Percentiles rank a stretch among this genome's conserved stretches.
Conservation (phyloP, 331 rosid species). For the Rhamnella rubrinervis region DNA sequence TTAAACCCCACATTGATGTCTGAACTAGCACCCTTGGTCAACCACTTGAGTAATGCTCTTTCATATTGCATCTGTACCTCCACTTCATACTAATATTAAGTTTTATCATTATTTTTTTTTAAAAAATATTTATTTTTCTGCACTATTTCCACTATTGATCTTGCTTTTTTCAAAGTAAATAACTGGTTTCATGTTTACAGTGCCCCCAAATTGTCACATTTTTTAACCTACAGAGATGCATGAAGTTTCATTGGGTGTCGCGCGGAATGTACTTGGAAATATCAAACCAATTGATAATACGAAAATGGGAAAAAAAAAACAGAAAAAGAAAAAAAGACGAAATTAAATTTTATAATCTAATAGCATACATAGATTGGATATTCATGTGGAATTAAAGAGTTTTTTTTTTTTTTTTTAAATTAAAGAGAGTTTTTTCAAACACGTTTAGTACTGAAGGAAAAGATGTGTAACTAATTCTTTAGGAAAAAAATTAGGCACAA, state of each 20-base stretch:
- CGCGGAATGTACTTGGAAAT: no score
- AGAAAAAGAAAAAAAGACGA: no score
- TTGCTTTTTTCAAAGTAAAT: background rate
- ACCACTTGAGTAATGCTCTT: slow-evolving; percentile 54
- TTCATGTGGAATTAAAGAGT: background rate
- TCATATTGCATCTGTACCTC: slow-evolving; percentile 20
- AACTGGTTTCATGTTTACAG: no score
- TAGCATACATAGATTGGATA: no score
- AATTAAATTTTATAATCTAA: no score
- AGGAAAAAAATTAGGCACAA: slow-evolving; percentile 12
- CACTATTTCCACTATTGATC: slow-evolving; percentile 34
- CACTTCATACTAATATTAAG: slow-evolving; percentile 11
- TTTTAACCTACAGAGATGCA: background rate
- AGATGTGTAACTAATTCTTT: slow-evolving; percentile 2
- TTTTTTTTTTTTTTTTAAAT: no score
- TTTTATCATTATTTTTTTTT: background rate
- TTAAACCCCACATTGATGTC: slow-evolving; percentile 42
- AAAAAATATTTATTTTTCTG: background rate
- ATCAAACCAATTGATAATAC: no score
- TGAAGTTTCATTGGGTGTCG: slow-evolving; percentile 1
- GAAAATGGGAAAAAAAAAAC: no score
- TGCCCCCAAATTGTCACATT: background rate
- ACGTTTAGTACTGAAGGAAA: background rate
- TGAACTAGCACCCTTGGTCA: slow-evolving; percentile 65
- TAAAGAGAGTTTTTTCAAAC: background rate